phyloP scores from a whole-genome alignment of 345 rosid species.

The Corymbia maculata region DNA sequence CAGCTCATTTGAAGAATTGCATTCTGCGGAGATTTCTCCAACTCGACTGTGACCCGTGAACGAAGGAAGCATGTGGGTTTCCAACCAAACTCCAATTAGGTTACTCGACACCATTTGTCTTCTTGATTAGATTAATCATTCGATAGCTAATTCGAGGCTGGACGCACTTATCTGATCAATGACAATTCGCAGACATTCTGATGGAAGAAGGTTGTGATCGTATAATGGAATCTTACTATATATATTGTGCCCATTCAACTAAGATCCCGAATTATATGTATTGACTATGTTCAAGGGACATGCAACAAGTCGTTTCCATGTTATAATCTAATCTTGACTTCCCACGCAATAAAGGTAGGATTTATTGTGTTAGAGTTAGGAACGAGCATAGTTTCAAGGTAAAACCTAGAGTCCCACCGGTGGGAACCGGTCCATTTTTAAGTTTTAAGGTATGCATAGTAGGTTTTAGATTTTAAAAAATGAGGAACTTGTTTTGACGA shows the following conservation, averaged over 20 bases:
- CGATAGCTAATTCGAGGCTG: background rate
- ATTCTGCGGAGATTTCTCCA: background rate
- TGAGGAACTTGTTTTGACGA: no score
- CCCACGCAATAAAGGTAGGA: background rate
- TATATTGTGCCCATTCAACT: background rate
- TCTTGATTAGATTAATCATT: background rate
- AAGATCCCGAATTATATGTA: background rate
- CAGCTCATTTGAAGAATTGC: background rate
- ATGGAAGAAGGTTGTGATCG: background rate
- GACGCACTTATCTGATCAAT: background rate
- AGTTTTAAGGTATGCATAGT: no score
- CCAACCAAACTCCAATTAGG: background rate
- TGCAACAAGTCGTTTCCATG: fast-evolving
- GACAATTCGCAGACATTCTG: background rate
- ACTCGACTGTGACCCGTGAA: background rate
- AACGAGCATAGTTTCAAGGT: no score
- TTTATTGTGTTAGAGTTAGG: no score
- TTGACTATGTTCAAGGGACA: background rate
- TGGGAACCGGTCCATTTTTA: no score
- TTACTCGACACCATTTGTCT: background rate
- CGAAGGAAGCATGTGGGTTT: background rate
- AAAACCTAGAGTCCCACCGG: no score
- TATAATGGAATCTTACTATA: background rate
- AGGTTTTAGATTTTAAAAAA: no score
- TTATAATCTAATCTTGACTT: background rate